Evolutionary conservation across 2,329 filamentous ascomycete species (phyloP), one percentile per base, ranked within the genome.

Genomic region (Piedraia hortae): DNA sequence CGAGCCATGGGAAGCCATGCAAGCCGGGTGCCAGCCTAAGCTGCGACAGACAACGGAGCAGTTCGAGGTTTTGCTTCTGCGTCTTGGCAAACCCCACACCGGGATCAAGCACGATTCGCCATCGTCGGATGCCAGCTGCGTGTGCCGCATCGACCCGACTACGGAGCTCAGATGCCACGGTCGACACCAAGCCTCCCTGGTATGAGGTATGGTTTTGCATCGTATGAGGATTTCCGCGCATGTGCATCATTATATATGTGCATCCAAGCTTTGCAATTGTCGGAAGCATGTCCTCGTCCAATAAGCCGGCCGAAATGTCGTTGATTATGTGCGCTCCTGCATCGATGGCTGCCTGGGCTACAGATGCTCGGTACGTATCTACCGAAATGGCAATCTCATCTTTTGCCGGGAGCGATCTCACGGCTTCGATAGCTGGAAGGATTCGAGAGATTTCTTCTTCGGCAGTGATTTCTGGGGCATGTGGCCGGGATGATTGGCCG

Each of bases 31-130:
- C 61, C 67, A 30, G 16, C 13, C 41, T 30, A 13, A 93, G 50
- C 3, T 89, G 48, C 31, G 72, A 61, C 4, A 91, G 50, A 1
- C 61, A 48, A 5, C 72, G 55, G 15, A 97, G 50, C 2, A 97
- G 49, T 34, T 77, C 65, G 2, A 91, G 49, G 43, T 91, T 91
- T 42, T 91, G 77, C 18, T 58, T 53, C 24, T 57, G 54, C 1
- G 62, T 67, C 51, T 97, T 97, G 25, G 85, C 78, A 41, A 97
- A 97, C 0, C 85, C 85, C 14, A 97, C 61, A 0, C 85, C 85
- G 0, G 85, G 85, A 41, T 97, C 85, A 2, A 93, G 62, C 15
- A 93, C 66, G 31, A 97, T 88, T 31, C 82, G 72, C 85, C 85
- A 97, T 21, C 80, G 67, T 3, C 74, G 59, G 19, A 97, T 61